These are phyloP conservation scores for Ceratocystis cacaofunesta DNA, from an alignment of 2,329 filamentous ascomycete species.

Conservation along the genomic window DNA sequence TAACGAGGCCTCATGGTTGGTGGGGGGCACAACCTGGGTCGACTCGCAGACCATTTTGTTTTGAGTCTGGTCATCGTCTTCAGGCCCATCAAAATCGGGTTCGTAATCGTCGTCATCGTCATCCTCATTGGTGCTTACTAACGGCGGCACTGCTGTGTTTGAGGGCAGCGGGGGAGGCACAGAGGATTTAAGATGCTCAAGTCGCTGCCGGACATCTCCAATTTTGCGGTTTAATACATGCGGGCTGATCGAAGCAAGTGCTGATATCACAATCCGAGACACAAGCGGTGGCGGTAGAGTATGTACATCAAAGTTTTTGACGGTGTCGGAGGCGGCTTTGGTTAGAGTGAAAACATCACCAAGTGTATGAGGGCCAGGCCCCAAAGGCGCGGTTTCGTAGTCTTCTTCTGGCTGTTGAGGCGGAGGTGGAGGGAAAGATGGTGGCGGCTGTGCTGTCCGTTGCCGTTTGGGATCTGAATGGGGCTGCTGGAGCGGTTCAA, in stretches of 20 bases:
- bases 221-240: conserved; percentile 17
- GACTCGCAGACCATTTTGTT: conserved; percentile 61
- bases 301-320: conserved; percentile 71
- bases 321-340: conserved; percentile 43
- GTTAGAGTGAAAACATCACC: conserved; percentile 81
- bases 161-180: conserved; percentile 29
- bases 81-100: conserved; percentile 64
- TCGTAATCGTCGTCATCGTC: conserved; percentile 85
- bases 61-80: conserved; percentile 61
- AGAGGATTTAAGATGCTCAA: conserved; percentile 23
- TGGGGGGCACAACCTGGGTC: conserved; percentile 28
- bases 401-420: conserved; percentile 19
- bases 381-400: conserved; percentile 51
- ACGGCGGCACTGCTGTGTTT: not conserved
- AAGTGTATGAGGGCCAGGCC: conserved; percentile 60
- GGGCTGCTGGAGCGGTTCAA: conserved; percentile 55
- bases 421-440: conserved; percentile 20
- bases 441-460: conserved; percentile 40
- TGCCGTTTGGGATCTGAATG: conserved; percentile 73
- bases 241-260: conserved; percentile 33
- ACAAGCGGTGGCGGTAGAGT: conserved; percentile 62
- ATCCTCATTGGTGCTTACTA: conserved; percentile 43
- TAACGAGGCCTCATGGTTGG: conserved; percentile 30
- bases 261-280: conserved; percentile 64
- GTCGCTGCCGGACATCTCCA: conserved; percentile 15